These are phyloP conservation scores for Wallacemonas sp. DNA, from an alignment of 208 protist genomes.

Conservation along the genomic window DNA sequence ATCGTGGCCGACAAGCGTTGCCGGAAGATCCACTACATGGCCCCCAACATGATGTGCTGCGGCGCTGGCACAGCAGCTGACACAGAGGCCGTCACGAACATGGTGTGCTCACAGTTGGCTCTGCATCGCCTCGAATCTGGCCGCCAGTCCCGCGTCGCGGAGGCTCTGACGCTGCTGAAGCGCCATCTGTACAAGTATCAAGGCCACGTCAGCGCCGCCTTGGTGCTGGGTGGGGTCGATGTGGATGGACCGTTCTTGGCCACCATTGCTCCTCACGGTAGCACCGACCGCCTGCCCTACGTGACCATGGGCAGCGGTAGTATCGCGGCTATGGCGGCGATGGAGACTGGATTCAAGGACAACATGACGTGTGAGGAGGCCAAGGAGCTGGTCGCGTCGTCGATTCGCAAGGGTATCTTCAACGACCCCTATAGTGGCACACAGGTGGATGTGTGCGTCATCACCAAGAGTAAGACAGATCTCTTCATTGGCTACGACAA, in stretches of 20 bases:
- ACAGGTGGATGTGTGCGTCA: constrained; percentile 99
- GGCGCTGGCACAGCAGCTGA: constrained; percentile 99
- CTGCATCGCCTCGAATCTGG: constrained; percentile 96
- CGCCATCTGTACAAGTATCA: constrained; percentile 98
- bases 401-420: constrained; percentile 99
- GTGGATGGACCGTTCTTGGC: constrained; percentile 96
- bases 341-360: constrained; percentile 97
- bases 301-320: constrained; percentile 99
- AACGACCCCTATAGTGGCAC: constrained; percentile 99
- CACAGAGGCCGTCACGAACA: constrained; percentile 94
- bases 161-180: constrained; percentile 97
- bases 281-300: constrained; percentile 97
- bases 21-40: constrained; percentile 99
- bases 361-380: constrained; percentile 96
- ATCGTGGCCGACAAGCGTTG: constrained; percentile 99
- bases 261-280: constrained; percentile 98
- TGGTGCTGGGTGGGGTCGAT: constrained; percentile 99
- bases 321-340: constrained; percentile 98
- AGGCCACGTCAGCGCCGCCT: constrained; percentile 98
- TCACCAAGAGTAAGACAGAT: constrained; percentile 90
- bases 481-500: constrained; percentile 84
- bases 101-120: constrained; percentile 94
- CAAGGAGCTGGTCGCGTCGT: constrained; percentile 95
- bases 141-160: constrained; percentile 95
- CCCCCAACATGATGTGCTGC: constrained; percentile 99